Base-by-base conservation (phyloP, 177 flowering plant genomes). In the Vitis hybrid region DNA sequence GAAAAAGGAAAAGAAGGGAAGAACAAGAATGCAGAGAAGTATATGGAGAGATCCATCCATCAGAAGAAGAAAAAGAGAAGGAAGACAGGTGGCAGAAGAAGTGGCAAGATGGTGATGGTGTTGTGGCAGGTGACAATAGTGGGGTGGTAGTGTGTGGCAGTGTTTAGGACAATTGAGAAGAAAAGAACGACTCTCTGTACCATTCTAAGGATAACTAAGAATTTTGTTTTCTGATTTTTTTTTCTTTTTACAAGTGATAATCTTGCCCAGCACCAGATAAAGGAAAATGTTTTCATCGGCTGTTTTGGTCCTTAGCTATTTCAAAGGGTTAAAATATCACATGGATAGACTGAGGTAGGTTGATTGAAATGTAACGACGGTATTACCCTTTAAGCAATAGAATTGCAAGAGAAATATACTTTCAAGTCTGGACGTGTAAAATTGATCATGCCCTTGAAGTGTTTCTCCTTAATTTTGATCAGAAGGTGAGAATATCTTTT, bases 101-200 rank as follows among this genome's bases (percentile, higher is more conserved):
- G 62, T 26, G 40, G 30, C 14, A 59, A 34, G 62, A 59, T 59
- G 62, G 62, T 59, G 40, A 13, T 59, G 60, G 60, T 15, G 56
- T 57, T 17, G 60, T 19, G 60, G 26, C 19, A 23, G 60, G 17
- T 17, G 9, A 9, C 10, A 15, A 57, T 11, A n/a, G 11, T 14
- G 13, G 23, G 40, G 52, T 62, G 49, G 51, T 40, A 23, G 52
- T n/a, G 52, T 40, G 52, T 62, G 49, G 51, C 14, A 23, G 52
- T n/a, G 52, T 40, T 13, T 17, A 23, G n/a, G 18, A 8, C 11
- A 40, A 21, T 17, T 15, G 52, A 45, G 17, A n/a, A 10, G 21
- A 5, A 12, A 14, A 59, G 5, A 10, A 23, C 8, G 0, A 62
- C 18, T 7, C 18, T 7, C 48, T 62, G 48, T 10, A 59, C 12